Evolutionary conservation across 1,284 basidiomycete species (phyloP).

Genomic region (Vanrija sp.): DNA sequence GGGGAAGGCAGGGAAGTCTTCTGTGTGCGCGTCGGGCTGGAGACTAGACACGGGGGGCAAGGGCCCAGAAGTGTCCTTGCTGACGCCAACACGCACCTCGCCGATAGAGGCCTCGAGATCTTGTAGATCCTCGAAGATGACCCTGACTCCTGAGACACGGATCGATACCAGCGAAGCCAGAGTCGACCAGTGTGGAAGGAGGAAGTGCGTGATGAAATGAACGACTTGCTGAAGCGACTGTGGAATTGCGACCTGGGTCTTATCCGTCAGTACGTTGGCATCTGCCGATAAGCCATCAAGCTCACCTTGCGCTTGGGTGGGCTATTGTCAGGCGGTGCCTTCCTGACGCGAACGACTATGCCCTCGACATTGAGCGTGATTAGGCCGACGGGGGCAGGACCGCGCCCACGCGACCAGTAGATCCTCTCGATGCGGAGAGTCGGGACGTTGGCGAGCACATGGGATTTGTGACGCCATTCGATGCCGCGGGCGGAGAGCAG

Average conservation of each 20-base stretch:
- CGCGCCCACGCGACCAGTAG: conserved; percentile 32
- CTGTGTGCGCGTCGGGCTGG: background rate
- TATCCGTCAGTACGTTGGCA: background rate
- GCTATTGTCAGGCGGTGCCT: background rate
- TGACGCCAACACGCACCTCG: conserved; percentile 24
- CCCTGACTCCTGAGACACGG: conserved; percentile 28
- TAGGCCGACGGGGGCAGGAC: conserved; percentile 17
- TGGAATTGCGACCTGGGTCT: too few species aligned
- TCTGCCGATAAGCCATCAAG: too few species aligned
- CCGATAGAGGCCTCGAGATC: conserved; percentile 28
- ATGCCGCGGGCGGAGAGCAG: conserved; percentile 27
- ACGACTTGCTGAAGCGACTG: conserved; percentile 2
- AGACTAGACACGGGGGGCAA: background rate
- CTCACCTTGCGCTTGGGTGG: conserved; percentile 5
- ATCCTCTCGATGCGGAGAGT: conserved; percentile 33
- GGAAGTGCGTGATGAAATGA: conserved; percentile 20
- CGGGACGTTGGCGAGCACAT: conserved; percentile 16
- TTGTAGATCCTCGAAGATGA: conserved; percentile 39
- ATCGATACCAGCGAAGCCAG: conserved; percentile 35
- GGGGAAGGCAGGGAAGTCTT: background rate
- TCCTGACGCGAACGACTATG: conserved; percentile 24
- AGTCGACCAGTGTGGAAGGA: conserved; percentile 38
- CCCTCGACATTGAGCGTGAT: conserved; percentile 40
- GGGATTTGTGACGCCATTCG: conserved; percentile 32
- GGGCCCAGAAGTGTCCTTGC: background rate